phyloP scores from a whole-genome alignment of 352 stramenopile genomes.

The Globisporangium recalcitrans region DNA sequence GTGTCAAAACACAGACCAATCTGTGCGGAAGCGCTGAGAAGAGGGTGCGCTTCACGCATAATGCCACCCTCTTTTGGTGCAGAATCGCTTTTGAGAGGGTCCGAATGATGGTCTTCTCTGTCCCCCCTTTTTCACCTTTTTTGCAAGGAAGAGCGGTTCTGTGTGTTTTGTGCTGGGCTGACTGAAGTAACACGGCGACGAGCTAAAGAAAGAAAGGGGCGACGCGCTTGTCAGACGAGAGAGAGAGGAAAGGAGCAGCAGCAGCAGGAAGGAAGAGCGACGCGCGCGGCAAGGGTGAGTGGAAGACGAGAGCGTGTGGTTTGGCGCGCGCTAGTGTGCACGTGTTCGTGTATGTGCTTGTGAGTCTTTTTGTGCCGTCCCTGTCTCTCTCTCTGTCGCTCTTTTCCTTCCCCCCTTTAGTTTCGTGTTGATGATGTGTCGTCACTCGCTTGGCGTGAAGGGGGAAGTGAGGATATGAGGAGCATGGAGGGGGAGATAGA shows the following conservation, averaged over 20 bases:
- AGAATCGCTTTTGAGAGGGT: neutral
- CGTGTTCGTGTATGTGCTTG: neutral
- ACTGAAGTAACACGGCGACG: constrained; percentile 10
- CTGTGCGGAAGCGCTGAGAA: too few species aligned
- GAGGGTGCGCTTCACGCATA: too few species aligned
- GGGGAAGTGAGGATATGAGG: neutral
- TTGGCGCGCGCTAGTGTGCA: neutral
- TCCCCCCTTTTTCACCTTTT: neutral
- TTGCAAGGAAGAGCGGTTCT: neutral
- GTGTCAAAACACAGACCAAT: neutral
- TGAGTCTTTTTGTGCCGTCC: neutral
- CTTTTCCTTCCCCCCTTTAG: neutral
- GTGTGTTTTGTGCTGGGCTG: neutral
- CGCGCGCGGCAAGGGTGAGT: neutral
- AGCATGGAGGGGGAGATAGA: neutral
- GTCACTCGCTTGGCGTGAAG: constrained; percentile 7
- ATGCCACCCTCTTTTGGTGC: neutral
- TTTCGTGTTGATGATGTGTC: constrained; percentile 5
- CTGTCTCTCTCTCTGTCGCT: neutral
- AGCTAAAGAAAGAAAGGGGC: constrained; percentile 14
- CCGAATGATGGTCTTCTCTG: too few species aligned
- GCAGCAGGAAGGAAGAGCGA: neutral
- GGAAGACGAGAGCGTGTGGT: neutral
- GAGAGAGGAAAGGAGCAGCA: constrained; percentile 4
- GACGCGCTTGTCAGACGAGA: constrained; percentile 6